Conservation (phyloP, 176 grass and related monocot genomes). For the Eleusine indica region DNA sequence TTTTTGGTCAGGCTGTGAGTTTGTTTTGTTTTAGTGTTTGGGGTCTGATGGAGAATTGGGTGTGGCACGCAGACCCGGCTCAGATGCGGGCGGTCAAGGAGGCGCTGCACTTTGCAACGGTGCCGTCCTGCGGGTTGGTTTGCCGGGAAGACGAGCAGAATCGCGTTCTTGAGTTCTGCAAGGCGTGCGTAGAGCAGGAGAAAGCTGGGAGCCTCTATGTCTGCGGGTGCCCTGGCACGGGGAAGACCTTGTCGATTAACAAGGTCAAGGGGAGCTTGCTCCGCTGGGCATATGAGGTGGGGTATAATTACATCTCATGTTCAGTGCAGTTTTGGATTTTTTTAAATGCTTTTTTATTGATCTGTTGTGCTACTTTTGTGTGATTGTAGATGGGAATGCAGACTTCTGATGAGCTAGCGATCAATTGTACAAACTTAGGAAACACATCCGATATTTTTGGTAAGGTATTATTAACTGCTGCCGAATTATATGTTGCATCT, state of each 20-base stretch:
- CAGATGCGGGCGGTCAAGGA: slow-evolving; percentile 86
- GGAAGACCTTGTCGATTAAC: slow-evolving; percentile 83
- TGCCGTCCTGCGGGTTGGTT: slow-evolving; percentile 56
- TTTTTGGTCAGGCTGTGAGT: neutral
- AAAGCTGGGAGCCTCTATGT: slow-evolving; percentile 76
- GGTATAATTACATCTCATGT: neutral
- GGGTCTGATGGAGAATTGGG: neutral
- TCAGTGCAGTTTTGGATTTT: slow-evolving; percentile 14
- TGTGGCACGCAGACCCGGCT: slow-evolving; percentile 55
- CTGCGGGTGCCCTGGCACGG: slow-evolving; percentile 84
- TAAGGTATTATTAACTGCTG: slow-evolving; percentile 55
- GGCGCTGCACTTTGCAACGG: slow-evolving; percentile 72
- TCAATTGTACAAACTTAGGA: slow-evolving; percentile 86
- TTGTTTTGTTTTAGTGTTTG: neutral
- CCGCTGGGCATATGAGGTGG: slow-evolving; percentile 70
- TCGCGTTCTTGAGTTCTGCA: slow-evolving; percentile 75
- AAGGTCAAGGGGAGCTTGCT: slow-evolving; percentile 62
- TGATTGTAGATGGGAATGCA: slow-evolving; percentile 55
- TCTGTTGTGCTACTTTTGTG: neutral
- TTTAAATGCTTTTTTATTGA: slow-evolving; percentile 9
- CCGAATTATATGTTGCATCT: slow-evolving; percentile 12
- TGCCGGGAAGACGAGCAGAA: slow-evolving; percentile 79
- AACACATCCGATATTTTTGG: slow-evolving; percentile 78
- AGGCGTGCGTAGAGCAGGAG: slow-evolving; percentile 58
- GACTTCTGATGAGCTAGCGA: slow-evolving; percentile 66